These are phyloP conservation scores for Phanerodontia chrysosporium DNA, from an alignment of 768 basidiomycete genomes.

Conservation along the genomic window DNA sequence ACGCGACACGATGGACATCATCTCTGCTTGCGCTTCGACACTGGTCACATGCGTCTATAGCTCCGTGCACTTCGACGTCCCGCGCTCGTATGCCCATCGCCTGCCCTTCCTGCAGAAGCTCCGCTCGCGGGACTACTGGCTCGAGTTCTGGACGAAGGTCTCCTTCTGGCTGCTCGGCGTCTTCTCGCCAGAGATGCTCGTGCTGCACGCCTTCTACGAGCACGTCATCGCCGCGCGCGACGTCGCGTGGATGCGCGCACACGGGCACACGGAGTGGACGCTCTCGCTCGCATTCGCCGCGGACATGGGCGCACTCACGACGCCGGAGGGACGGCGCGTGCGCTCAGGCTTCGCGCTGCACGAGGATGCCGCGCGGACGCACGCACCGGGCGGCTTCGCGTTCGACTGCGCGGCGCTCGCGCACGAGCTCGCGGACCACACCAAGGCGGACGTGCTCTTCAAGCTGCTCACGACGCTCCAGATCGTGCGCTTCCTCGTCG, in stretches of 20 bases:
- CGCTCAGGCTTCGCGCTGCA: constrained; percentile 14
- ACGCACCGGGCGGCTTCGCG: not conserved
- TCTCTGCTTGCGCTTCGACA: constrained; percentile 11
- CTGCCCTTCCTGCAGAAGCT: constrained; percentile 6
- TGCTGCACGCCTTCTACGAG: constrained; percentile 16
- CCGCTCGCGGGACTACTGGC: constrained; percentile 12
- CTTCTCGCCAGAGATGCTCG: constrained; percentile 17
- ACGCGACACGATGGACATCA: constrained; percentile 12
- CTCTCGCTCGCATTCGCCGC: constrained; percentile 12
- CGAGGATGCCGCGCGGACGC: constrained; percentile 5
- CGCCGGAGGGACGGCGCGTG: not conserved
- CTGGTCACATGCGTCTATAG: constrained; percentile 15
- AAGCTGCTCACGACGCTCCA: constrained; percentile 14
- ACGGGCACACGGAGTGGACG: constrained; percentile 12
- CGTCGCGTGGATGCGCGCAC: constrained; percentile 15
- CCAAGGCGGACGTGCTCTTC: constrained; percentile 15
- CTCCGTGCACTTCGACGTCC: constrained; percentile 16
- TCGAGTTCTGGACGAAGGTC: constrained; percentile 15
- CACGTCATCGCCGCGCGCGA: constrained; percentile 13
- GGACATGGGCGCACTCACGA: constrained; percentile 13
- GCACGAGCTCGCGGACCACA: constrained; percentile 13
- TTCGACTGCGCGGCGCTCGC: constrained; percentile 14
- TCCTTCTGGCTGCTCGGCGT: constrained; percentile 16
- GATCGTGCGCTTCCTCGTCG: constrained; percentile 11
- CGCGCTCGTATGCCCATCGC: constrained; percentile 12